Base-by-base conservation (phyloP, 495 filamentous ascomycete species). In the Lepidopterella palustris region DNA sequence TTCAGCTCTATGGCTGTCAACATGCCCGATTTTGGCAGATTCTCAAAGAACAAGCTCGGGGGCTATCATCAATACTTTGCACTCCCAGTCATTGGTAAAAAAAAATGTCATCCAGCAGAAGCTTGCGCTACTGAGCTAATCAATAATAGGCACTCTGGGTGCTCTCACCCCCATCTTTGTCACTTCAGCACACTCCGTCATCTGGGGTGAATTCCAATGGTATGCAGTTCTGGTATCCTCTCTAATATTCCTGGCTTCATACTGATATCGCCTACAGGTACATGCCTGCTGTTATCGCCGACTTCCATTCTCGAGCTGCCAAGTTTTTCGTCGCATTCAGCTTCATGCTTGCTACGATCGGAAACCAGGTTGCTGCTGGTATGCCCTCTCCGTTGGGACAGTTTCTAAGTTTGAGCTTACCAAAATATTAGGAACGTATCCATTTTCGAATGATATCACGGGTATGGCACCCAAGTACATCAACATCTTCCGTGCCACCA, bases 1-100 rank as follows among this genome's bases (percentile, higher is more conserved):
- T 78, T 76, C 61, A 71, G 67, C 45, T 72, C 73, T 0, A 71
- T 77, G 57, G 72, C 74, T 0, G 68, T 77, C 42, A 77, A 76
- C 67, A 77, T 77, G 74, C 71, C 72, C 26, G 72, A 74, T 61
- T 73, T 74, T 39, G 67, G 68, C 10, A 69, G 72, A 5, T 76
- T 73, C 59, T 72, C 72, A 5, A 69, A 68, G 45, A 71, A 74
- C 54, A 60, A 59, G 18, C 65, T 74, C 21, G 57, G 56, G 9
- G 73, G 72, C 9, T 58, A 57, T 21, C 70, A 75, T 35, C 73
- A 76, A 57, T 73, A 71, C 58, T 54, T 76, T 42, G 73, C 72
- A 21, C 69, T 77, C 15, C 72, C 72, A 9, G 63, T 76, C 35
- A 72, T 77, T 24, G 73, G 71, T 42, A 42, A 23, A 35, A 0